A percentile compares a stretch with the other conserved stretches of the same genome.
Evolutionary conservation across 305 asterid species (phyloP).

Genomic region (Solanum aculeatissimum): DNA sequence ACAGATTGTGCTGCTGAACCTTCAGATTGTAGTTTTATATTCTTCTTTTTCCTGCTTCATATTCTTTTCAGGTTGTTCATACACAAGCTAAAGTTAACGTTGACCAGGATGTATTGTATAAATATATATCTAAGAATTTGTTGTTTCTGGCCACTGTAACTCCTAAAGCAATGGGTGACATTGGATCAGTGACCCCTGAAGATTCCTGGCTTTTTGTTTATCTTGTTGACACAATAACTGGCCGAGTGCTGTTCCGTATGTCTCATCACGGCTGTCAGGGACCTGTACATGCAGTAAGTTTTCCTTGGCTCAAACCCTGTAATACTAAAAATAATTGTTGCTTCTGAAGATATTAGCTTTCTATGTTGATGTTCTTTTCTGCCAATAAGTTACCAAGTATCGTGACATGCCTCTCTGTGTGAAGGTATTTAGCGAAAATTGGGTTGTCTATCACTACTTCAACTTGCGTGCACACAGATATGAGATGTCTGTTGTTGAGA

Average conservation of each 20-base stretch:
- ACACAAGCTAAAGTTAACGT: slow-evolving; percentile 85
- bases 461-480: slow-evolving; percentile 91
- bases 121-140: slow-evolving; percentile 77
- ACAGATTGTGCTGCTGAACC: neutral
- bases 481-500: slow-evolving; percentile 97
- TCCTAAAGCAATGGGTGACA: slow-evolving; percentile 73
- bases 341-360: neutral
- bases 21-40: neutral
- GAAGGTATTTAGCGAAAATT: slow-evolving; percentile 91
- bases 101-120: slow-evolving; percentile 94
- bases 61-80: slow-evolving; percentile 72
- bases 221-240: slow-evolving; percentile 82
- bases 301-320: neutral
- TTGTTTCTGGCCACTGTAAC: slow-evolving; percentile 83
- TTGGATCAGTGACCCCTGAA: slow-evolving; percentile 84
- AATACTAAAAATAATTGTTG: neutral
- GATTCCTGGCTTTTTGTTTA: slow-evolving; percentile 76
- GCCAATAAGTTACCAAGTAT: slow-evolving; percentile 1
- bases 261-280: slow-evolving; percentile 96
- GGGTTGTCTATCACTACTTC: slow-evolving; percentile 97
- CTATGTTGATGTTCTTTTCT: neutral
- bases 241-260: slow-evolving; percentile 84
- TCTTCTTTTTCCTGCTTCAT: neutral
- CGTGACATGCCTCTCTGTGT: neutral
- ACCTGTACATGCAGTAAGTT: slow-evolving; percentile 84